Evolutionary conservation across 768 basidiomycete genomes (phyloP).

Genomic region (Phanerodontia chrysosporium): DNA sequence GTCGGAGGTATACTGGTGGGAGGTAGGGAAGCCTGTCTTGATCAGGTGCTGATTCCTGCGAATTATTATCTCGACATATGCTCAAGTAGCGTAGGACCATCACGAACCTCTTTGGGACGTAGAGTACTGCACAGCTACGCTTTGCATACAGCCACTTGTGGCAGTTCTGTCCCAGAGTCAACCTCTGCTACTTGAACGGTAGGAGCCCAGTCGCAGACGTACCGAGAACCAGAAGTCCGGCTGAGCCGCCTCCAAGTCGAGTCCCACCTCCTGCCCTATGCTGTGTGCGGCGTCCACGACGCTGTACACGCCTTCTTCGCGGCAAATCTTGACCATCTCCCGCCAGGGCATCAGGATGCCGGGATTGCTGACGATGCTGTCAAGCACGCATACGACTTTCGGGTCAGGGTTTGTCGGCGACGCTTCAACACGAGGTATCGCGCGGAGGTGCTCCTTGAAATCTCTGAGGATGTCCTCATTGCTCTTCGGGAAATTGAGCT

Average conservation of each 20-base stretch:
- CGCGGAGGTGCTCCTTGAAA: slow-evolving; percentile 35
- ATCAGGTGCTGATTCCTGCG: slow-evolving; percentile 59
- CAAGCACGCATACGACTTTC: slow-evolving; percentile 63
- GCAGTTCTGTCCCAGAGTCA: slow-evolving; percentile 50
- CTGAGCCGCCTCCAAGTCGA: slow-evolving; percentile 46
- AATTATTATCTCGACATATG: neutral
- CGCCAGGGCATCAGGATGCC: slow-evolving; percentile 66
- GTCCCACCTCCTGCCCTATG: slow-evolving; percentile 60
- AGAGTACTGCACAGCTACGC: slow-evolving; percentile 61
- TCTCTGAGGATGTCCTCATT: slow-evolving; percentile 46
- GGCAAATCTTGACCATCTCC: slow-evolving; percentile 57
- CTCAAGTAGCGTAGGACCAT: neutral
- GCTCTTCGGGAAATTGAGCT: slow-evolving; percentile 52
- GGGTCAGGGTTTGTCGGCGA: slow-evolving; percentile 14
- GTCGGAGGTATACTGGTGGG: slow-evolving; percentile 46
- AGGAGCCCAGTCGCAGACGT: slow-evolving; percentile 17
- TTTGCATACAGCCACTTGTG: slow-evolving; percentile 81
- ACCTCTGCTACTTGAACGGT: neutral
- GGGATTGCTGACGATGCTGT: slow-evolving; percentile 57
- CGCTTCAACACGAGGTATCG: slow-evolving; percentile 17
- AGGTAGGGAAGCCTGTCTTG: slow-evolving; percentile 52
- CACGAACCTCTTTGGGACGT: slow-evolving; percentile 58
- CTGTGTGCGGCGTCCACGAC: slow-evolving; percentile 78
- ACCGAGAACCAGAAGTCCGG: slow-evolving; percentile 83
- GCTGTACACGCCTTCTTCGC: slow-evolving; percentile 52